Percentiles rank a stretch among this genome's conserved stretches.
Evolutionary conservation across 23 red algal genomes (phyloP).

Genomic region (Gracilaria vermiculophylla): DNA sequence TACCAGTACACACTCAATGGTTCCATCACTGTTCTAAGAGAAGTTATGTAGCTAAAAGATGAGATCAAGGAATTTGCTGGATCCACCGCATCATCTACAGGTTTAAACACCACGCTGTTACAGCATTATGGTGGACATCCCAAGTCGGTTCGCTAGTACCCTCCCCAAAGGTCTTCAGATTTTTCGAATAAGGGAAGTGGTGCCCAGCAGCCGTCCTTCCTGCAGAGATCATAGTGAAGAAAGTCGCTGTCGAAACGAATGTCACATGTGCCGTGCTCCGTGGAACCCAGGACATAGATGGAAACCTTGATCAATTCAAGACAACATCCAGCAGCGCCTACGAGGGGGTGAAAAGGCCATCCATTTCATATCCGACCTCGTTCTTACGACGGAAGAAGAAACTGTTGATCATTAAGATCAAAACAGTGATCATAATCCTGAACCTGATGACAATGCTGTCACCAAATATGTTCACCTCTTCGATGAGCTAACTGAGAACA

Average conservation of each 20-base stretch:
- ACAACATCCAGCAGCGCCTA: neutral
- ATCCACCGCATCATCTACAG: neutral
- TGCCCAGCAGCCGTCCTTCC: too few relatives aligned
- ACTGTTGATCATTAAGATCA: neutral
- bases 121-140: constrained; percentile 23
- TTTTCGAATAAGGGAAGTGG: too few relatives aligned
- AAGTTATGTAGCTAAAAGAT: constrained; percentile 10
- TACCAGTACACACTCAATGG: constrained; percentile 23
- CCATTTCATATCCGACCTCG: constrained; percentile 19
- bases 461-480: neutral
- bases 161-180: too few relatives aligned
- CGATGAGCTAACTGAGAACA: neutral
- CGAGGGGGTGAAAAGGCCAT: neutral
- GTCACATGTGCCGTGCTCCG: constrained; percentile 5
- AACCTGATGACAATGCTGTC: neutral
- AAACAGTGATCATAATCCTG: neutral
- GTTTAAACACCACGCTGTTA: neutral
- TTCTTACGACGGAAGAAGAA: neutral
- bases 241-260: constrained; percentile 10
- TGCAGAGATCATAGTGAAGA: constrained; percentile 34
- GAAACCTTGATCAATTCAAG: neutral
- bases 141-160: neutral
- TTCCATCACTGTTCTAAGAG: constrained; percentile 25
- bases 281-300: constrained; percentile 40
- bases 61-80: neutral